Conservation (phyloP, 2,329 filamentous ascomycete species). For the Fonsecaea multimorphosa region DNA sequence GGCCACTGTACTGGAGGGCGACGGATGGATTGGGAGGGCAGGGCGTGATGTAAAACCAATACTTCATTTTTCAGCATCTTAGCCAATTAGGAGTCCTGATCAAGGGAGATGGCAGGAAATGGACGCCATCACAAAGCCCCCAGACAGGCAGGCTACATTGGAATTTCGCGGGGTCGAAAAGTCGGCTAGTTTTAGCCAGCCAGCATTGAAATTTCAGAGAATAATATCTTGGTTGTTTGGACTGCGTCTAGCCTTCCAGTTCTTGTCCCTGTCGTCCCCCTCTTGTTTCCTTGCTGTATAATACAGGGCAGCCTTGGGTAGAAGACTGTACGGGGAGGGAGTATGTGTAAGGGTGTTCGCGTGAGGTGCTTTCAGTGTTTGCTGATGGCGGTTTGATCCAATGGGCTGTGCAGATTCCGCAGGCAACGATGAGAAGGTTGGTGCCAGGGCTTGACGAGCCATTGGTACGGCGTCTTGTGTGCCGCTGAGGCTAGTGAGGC, state of each 20-base stretch:
- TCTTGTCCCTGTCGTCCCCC: neutral
- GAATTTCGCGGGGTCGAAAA: neutral
- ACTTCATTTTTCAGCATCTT: slow-evolving; percentile 1
- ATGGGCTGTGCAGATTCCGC: neutral
- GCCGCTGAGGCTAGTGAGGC: neutral
- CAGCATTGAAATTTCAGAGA: neutral
- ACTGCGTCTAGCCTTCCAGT: neutral
- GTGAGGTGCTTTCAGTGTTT: neutral
- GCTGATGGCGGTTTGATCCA: neutral
- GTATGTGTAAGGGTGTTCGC: neutral
- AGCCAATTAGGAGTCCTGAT: neutral
- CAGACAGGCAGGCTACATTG: neutral
- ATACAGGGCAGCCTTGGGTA: neutral
- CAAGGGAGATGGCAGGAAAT: neutral
- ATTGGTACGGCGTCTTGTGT: neutral
- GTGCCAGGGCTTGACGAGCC: neutral
- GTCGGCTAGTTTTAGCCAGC: neutral
- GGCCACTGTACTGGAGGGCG: neutral
- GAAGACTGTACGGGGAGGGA: neutral
- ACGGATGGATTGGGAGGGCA: neutral
- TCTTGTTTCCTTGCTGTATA: neutral
- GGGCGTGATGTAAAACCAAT: slow-evolving; percentile 1
- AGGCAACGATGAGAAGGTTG: neutral
- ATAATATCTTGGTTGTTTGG: neutral
- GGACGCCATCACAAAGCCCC: neutral